Conservation (phyloP, 306 rosid genomes). For the Pterocarpus macrocarpus region DNA sequence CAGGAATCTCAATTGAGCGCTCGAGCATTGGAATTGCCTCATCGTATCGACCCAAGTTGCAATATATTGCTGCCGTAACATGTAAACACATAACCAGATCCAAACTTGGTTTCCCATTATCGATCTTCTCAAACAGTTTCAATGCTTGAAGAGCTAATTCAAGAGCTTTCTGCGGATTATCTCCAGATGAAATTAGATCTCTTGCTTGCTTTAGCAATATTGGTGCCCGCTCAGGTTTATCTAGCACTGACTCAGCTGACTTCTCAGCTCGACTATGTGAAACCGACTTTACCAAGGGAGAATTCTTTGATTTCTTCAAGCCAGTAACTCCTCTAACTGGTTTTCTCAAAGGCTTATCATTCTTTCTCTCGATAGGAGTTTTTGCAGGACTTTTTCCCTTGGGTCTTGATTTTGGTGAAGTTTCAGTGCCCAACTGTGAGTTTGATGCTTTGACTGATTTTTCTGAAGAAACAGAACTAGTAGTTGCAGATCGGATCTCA, state of each 20-base stretch:
- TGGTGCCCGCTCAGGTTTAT: slow-evolving; percentile 77
- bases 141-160: slow-evolving; percentile 81
- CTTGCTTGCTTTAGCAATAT: slow-evolving; percentile 87
- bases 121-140: slow-evolving; percentile 69
- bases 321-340: slow-evolving; percentile 53
- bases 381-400: slow-evolving; percentile 66
- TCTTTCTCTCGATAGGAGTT: slow-evolving; percentile 58
- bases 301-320: slow-evolving; percentile 62
- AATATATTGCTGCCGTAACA: slow-evolving; percentile 85
- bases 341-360: slow-evolving; percentile 60
- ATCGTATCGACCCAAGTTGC: slow-evolving; percentile 81
- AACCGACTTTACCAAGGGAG: slow-evolving; percentile 57
- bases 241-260: slow-evolving; percentile 51
- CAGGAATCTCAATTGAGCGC: slow-evolving; percentile 81
- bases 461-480: slow-evolving; percentile 61
- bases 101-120: slow-evolving; percentile 72
- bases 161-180: slow-evolving; percentile 86
- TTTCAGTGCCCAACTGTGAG: slow-evolving; percentile 47
- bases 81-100: slow-evolving; percentile 92
- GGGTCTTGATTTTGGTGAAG: slow-evolving; percentile 59
- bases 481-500: slow-evolving; percentile 54
- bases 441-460: slow-evolving; percentile 57
- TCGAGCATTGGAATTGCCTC: slow-evolving; percentile 89
- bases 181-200: slow-evolving; percentile 83
- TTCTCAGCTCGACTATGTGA: slow-evolving; percentile 58